phyloP scores from a whole-genome alignment of 768 basidiomycete species.

The Cystobasidium ongulense region DNA sequence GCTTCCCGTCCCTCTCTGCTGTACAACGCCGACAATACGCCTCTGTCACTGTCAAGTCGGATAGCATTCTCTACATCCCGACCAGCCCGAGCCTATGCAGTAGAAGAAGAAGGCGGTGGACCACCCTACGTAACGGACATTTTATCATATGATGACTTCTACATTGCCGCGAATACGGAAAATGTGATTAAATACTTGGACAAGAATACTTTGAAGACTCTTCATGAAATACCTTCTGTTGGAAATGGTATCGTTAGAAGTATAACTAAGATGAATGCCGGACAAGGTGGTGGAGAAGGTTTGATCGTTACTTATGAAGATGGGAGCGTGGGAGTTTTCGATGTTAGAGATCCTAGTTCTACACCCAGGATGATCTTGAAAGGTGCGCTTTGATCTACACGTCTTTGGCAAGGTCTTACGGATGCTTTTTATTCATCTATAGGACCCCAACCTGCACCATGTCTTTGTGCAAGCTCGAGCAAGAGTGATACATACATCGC shows the following conservation, averaged over 20 bases:
- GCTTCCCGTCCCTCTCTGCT: background rate
- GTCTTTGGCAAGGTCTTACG: background rate
- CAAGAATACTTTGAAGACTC: constrained; percentile 26
- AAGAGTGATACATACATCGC: constrained; percentile 36
- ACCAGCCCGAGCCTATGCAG: background rate
- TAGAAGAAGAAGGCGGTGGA: constrained; percentile 2
- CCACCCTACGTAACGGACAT: constrained; percentile 40
- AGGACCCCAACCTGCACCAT: constrained; percentile 37
- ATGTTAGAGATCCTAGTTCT: constrained; percentile 12
- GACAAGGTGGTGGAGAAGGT: constrained; percentile 22
- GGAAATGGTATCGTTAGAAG: constrained; percentile 28
- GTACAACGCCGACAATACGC: constrained; percentile 9
- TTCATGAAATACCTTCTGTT: constrained; percentile 28
- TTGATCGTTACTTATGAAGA: constrained; percentile 33
- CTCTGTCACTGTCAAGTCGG: background rate
- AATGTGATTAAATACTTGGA: constrained; percentile 34
- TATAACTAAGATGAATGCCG: constrained; percentile 1
- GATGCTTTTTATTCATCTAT: background rate
- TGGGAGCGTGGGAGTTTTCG: constrained; percentile 10
- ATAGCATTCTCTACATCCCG: background rate
- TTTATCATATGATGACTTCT: constrained; percentile 30
- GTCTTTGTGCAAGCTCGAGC: constrained; percentile 35
- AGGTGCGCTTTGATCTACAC: constrained; percentile 21
- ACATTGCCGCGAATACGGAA: constrained; percentile 38
- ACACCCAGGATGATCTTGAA: constrained; percentile 36